Base-by-base conservation (phyloP, 768 basidiomycete species). In the Mycena pura region DNA sequence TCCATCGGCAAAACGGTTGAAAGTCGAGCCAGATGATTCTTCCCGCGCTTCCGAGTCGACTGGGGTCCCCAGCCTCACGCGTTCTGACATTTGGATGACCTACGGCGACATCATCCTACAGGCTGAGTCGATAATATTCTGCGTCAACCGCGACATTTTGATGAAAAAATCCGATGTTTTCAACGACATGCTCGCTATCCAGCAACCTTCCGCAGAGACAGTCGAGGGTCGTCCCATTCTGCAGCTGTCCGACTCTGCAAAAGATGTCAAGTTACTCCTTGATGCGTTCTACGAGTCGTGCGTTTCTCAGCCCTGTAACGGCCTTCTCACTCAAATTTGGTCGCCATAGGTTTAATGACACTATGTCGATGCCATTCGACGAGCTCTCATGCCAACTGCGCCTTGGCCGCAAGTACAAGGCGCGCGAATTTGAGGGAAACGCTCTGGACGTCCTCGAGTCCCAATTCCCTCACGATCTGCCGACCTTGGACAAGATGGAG, bases 171-270 rank as follows among this genome's bases (percentile, higher is more conserved):
- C 83, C 2, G 80, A 84, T 27, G 74, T 84, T 10, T 84, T 84
- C 62, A 72, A 72, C 43, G 80, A 80, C 62, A 72, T 83, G 68
- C 76, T 84, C 53, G 70, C 76, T 6, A 68, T 84, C n/a, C n/a
- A n/a, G 8, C 82, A 80, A 4, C 78, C 76, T 41, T 81, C 80
- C 15, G 29, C 50, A 15, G 34, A 57, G 9, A 40, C 45, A 6
- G 22, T 57, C 11, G 56, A 57, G 27, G 56, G 46, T 2, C 49
- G 56, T 25, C 47, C 47, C 5, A 43, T 57, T 19, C 46, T 57
- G 6, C 45, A 19, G 13, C n/a, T 57, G 34, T 41, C 39, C 8
- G 65, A 49, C 25, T 34, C 31, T 14, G 53, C 60, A n/a, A 44
- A 62, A 17, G 60, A 62, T 31, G 55, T 52, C 53, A 40, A 46